phyloP scores from a whole-genome alignment of 2,329 filamentous ascomycete genomes.

The Fusarium poae region DNA sequence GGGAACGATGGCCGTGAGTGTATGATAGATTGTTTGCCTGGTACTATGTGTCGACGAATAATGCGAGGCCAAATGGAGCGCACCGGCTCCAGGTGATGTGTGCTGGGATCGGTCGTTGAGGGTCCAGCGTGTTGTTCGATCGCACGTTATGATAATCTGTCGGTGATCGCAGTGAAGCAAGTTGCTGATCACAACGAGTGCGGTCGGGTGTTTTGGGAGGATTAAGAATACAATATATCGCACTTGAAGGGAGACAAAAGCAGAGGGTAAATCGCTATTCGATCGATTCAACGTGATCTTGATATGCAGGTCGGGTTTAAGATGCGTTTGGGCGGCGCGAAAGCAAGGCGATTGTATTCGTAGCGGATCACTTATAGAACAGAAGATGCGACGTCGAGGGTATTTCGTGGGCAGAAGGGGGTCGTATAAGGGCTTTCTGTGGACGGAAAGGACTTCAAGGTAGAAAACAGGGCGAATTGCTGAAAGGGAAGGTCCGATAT shows the following conservation, averaged over 20 bases:
- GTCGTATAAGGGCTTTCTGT: neutral
- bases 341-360: slow-evolving; percentile 18
- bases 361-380: neutral
- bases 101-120: slow-evolving; percentile 15
- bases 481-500: slow-evolving; percentile 28
- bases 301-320: slow-evolving; percentile 16
- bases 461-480: slow-evolving; percentile 12
- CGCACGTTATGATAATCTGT: slow-evolving; percentile 1
- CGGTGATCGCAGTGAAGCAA: slow-evolving; percentile 3
- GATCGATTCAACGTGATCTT: slow-evolving; percentile 4
- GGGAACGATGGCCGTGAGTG: slow-evolving; percentile 1
- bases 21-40: neutral
- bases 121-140: slow-evolving; percentile 4
- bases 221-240: neutral
- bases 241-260: neutral
- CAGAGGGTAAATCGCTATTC: neutral
- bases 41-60: neutral
- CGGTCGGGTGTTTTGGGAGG: neutral
- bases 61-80: neutral
- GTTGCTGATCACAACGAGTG: slow-evolving; percentile 10
- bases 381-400: neutral
- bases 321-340: slow-evolving; percentile 32
- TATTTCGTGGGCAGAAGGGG: neutral
- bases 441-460: slow-evolving; percentile 10
- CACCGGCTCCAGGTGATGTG: slow-evolving; percentile 2